Percentiles rank a stretch among this genome's conserved stretches.
Conservation (phyloP, 306 rosid genomes). For the Inga oerstediana region DNA sequence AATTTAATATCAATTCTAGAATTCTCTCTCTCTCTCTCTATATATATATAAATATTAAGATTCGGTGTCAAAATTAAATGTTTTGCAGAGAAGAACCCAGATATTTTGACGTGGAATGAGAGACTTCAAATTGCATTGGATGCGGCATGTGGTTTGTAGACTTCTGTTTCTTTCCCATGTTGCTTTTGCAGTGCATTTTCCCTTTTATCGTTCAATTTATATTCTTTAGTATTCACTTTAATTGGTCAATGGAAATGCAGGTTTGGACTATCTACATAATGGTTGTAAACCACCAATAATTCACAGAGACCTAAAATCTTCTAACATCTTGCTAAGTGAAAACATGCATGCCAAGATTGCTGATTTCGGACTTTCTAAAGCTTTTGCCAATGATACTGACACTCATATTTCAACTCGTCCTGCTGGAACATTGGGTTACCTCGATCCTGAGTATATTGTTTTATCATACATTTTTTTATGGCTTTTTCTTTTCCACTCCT, state of each 20-base stretch:
- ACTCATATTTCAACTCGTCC: constrained; percentile 37
- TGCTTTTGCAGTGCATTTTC: not conserved
- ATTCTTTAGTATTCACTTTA: not conserved
- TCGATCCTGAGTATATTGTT: constrained; percentile 43
- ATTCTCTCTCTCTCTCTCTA: not conserved
- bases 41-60: not conserved
- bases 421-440: constrained; percentile 37
- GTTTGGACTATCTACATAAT: not conserved
- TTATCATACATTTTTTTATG: too few relatives aligned
- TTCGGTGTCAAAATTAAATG: not conserved
- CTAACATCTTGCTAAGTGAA: constrained; percentile 38
- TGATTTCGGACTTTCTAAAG: constrained; percentile 40
- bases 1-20: not conserved
- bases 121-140: constrained; percentile 36
- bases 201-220: not conserved
- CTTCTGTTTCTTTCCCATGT: not conserved
- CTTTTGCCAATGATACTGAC: constrained; percentile 23
- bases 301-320: constrained; percentile 36
- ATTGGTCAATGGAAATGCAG: not conserved
- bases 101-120: constrained; percentile 35
- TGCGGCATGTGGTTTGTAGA: constrained; percentile 22
- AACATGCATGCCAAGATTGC: constrained; percentile 43
- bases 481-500: not conserved
- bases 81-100: not conserved
- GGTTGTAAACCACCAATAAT: constrained; percentile 29